Percentiles rank a stretch among this genome's conserved stretches.
Evolutionary conservation across 1,284 basidiomycete species (phyloP).

Genomic region (Malassezia psittaci): DNA sequence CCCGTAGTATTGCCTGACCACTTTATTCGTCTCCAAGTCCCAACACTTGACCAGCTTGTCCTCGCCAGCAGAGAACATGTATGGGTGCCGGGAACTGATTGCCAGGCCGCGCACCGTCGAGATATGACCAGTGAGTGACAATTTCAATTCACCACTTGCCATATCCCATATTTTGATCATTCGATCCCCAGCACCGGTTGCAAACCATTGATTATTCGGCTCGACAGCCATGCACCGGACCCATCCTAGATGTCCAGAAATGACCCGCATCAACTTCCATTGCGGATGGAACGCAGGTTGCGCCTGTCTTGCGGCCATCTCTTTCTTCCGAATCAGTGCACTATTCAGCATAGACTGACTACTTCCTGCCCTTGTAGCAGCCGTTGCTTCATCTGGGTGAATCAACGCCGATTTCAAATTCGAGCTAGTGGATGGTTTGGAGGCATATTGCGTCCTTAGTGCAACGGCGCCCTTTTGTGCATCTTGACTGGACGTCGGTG

Average conservation of each 20-base stretch:
- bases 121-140: slow-evolving; percentile 93
- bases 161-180: slow-evolving; percentile 99
- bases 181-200: slow-evolving; percentile 89
- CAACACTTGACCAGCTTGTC: slow-evolving; percentile 99
- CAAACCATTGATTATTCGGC: slow-evolving; percentile 97
- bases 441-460: slow-evolving; percentile 10
- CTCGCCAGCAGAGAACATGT: slow-evolving; percentile 92
- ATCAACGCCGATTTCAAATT: slow-evolving; percentile 16
- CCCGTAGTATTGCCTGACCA: slow-evolving; percentile 94
- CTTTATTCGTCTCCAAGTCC: slow-evolving; percentile 97
- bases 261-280: slow-evolving; percentile 89
- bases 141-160: slow-evolving; percentile 84
- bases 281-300: slow-evolving; percentile 90
- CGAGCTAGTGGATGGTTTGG: slow-evolving; percentile 11
- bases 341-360: slow-evolving; percentile 25
- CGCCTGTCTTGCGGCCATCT: slow-evolving; percentile 59
- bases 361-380: slow-evolving; percentile 13
- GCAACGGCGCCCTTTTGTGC: slow-evolving; percentile 9
- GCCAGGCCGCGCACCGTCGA: slow-evolving; percentile 89
- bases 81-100: slow-evolving; percentile 83
- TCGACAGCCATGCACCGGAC: slow-evolving; percentile 92
- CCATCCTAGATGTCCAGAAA: slow-evolving; percentile 96
- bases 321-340: slow-evolving; percentile 41
- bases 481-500: slow-evolving; percentile 1
- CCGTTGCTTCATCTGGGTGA: slow-evolving; percentile 19